phyloP scores from a whole-genome alignment of 306 rosid genomes.

The Leucaena leucocephala region DNA sequence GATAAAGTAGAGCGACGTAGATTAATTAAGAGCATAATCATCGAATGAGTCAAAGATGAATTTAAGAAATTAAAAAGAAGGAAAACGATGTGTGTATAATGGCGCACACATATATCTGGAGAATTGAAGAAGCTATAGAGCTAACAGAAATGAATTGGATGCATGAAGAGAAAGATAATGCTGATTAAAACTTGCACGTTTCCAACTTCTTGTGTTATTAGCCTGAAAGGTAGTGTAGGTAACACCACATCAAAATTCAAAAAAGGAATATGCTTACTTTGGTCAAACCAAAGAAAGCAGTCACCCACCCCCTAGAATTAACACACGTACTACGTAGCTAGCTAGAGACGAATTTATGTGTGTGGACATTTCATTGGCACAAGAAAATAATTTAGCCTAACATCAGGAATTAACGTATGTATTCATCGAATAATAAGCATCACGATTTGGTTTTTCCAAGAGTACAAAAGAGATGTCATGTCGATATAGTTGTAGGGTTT shows the following conservation, averaged over 20 bases:
- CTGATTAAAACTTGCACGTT: slow-evolving; percentile 13
- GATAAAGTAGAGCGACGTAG: no score
- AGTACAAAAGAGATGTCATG: no score
- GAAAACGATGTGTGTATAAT: not conserved
- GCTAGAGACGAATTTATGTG: not conserved
- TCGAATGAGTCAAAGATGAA: not conserved
- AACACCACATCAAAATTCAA: not conserved
- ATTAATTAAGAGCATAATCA: not conserved
- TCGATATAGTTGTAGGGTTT: no score
- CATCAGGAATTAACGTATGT: not conserved
- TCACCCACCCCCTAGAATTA: not conserved
- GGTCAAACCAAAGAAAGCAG: not conserved
- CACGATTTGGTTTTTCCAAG: not conserved
- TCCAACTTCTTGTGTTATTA: not conserved
- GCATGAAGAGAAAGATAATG: not conserved
- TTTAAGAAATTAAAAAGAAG: not conserved
- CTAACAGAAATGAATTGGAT: not conserved
- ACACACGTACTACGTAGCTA: not conserved
- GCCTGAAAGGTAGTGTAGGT: not conserved
- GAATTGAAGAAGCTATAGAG: no score
- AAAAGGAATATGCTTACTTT: not conserved
- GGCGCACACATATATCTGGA: not conserved
- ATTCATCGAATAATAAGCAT: not conserved
- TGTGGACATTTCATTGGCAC: not conserved
- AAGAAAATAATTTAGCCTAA: not conserved